Evolutionary conservation across 129 eudicot genomes (phyloP).

Genomic region (Heracleum sosnowskyi): DNA sequence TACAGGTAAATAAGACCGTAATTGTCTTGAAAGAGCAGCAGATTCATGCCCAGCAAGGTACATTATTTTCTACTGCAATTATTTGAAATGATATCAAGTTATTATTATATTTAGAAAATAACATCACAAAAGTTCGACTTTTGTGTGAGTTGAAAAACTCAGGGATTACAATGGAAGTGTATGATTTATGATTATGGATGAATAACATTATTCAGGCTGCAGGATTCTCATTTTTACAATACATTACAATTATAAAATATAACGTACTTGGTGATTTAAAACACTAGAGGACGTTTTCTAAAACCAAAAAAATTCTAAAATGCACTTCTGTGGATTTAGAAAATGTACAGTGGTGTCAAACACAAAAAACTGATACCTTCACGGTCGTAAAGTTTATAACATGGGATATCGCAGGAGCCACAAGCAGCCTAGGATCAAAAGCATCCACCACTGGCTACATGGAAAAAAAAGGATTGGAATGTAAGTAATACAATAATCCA

Average conservation of each 20-base stretch:
- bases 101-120: no score
- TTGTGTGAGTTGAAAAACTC: neutral
- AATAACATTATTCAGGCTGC: neutral
- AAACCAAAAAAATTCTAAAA: neutral
- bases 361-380: constrained; percentile 38
- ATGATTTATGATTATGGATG: neutral
- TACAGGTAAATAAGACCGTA: neutral
- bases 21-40: neutral
- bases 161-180: neutral
- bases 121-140: no score
- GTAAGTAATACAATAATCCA: neutral
- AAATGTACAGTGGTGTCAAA: neutral
- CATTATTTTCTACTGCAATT: neutral
- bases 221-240: neutral
- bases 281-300: neutral
- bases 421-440: constrained; percentile 91
- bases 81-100: neutral
- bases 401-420: constrained; percentile 86
- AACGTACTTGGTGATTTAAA: neutral
- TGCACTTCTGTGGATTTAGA: neutral
- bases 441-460: constrained; percentile 99
- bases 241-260: neutral
- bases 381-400: constrained; percentile 65
- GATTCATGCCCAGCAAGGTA: neutral
- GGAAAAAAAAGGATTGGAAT: neutral